Conservation (phyloP, 306 rosid species). For the Bauhinia variegata region DNA sequence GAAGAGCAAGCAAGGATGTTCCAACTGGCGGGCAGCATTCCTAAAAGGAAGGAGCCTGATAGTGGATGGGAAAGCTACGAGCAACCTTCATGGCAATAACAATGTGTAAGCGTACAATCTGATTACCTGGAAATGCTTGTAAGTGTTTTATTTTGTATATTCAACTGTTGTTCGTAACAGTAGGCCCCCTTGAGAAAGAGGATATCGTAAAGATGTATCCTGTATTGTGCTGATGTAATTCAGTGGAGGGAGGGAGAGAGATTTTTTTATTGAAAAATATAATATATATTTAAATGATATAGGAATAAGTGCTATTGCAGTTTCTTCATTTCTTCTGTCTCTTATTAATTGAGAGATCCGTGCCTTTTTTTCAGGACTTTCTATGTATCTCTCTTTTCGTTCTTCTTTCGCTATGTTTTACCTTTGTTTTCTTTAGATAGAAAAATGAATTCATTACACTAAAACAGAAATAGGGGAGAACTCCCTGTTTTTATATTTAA, state of each 20-base stretch:
- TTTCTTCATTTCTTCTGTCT: conserved; percentile 24
- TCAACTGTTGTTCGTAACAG: conserved; percentile 40
- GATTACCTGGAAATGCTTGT: conserved; percentile 47
- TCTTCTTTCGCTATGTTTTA: not conserved
- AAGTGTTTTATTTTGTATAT: conserved; percentile 52
- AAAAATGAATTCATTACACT: no score
- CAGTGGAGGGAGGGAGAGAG: conserved; percentile 28
- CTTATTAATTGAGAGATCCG: conserved; percentile 16
- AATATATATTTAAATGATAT: conserved; percentile 36
- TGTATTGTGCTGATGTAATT: conserved; percentile 35
- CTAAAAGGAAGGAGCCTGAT: conserved; percentile 80
- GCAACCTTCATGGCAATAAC: conserved; percentile 63
- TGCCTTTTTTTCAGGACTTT: conserved; percentile 4
- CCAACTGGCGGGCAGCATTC: conserved; percentile 53
- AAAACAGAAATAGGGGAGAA: no score
- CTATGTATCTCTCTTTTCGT: not conserved
- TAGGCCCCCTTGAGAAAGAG: conserved; percentile 33
- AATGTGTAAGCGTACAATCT: conserved; percentile 28
- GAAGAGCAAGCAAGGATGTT: conserved; percentile 64
- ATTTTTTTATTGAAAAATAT: conserved; percentile 17
- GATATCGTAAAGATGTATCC: conserved; percentile 34
- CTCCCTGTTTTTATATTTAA: no score
- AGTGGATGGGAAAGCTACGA: conserved; percentile 73
- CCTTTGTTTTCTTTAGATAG: no score
- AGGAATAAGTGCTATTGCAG: conserved; percentile 36